These are phyloP conservation scores for Dillenia suffruticosa DNA, from an alignment of 164 flowering plant species.

Conservation along the genomic window DNA sequence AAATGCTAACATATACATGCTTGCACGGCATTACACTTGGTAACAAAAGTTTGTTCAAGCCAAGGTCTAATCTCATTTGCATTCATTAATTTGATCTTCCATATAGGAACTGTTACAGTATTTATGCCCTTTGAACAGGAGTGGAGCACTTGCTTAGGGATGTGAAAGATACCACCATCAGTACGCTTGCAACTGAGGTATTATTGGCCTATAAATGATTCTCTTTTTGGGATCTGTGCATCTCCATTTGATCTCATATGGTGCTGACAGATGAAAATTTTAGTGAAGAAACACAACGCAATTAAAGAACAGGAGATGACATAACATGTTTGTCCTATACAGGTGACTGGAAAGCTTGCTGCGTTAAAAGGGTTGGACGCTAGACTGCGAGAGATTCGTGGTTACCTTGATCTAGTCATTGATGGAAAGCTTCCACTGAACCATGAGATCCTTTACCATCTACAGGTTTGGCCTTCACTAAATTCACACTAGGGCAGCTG, in stretches of 20 bases:
- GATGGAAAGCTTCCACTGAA: slow-evolving; percentile 86
- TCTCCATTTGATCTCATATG: no score
- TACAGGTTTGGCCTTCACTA: slow-evolving; percentile 51
- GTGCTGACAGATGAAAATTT: no score
- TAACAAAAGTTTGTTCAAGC: no score
- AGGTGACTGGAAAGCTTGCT: slow-evolving; percentile 91
- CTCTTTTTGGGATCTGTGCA: no score
- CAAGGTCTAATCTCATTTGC: not conserved
- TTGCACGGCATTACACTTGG: no score
- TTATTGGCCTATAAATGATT: not conserved
- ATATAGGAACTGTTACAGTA: not conserved
- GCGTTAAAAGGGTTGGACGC: slow-evolving; percentile 93
- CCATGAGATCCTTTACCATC: slow-evolving; percentile 90
- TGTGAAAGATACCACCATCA: slow-evolving; percentile 96
- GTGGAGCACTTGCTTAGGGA: slow-evolving; percentile 98
- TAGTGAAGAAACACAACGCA: not conserved
- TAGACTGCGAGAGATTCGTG: slow-evolving; percentile 72
- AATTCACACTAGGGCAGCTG: no score
- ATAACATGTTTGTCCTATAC: slow-evolving; percentile 5
- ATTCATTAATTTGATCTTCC: not conserved
- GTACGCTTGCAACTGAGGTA: slow-evolving; percentile 98
- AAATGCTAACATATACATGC: no score
- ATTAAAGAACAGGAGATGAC: no score
- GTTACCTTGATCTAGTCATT: slow-evolving; percentile 84
- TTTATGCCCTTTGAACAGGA: slow-evolving; percentile 35